A percentile compares a stretch with the other conserved stretches of the same genome.
phyloP scores from a whole-genome alignment of 1,139 yeast genomes.

The Nakaseomyces delphensis region DNA sequence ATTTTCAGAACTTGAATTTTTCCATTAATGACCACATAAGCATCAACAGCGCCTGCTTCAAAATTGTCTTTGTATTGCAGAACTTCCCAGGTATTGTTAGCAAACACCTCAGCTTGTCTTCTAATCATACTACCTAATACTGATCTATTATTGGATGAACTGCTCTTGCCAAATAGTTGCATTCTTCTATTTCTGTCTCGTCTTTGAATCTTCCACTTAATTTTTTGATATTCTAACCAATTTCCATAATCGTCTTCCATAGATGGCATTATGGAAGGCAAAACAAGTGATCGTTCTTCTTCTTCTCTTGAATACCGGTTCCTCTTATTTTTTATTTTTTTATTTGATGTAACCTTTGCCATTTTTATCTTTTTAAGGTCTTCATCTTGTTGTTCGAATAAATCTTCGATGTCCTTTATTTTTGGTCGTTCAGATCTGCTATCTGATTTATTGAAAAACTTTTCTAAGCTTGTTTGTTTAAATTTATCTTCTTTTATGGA shows the following conservation, averaged over 20 bases:
- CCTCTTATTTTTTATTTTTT: constrained; percentile 32
- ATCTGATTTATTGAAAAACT: constrained; percentile 44
- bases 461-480: constrained; percentile 59
- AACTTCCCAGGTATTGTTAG: constrained; percentile 77
- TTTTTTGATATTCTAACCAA: constrained; percentile 71
- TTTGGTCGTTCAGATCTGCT: constrained; percentile 26
- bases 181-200: constrained; percentile 63
- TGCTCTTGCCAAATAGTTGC: constrained; percentile 64
- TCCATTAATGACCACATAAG: constrained; percentile 58
- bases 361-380: constrained; percentile 28
- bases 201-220: constrained; percentile 74
- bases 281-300: constrained; percentile 40
- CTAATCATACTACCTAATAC: constrained; percentile 64
- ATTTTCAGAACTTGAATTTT: constrained; percentile 67
- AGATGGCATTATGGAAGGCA: constrained; percentile 57
- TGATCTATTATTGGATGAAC: constrained; percentile 38
- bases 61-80: constrained; percentile 55
- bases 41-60: constrained; percentile 69
- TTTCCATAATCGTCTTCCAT: constrained; percentile 66
- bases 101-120: constrained; percentile 69
- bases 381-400: constrained; percentile 38
- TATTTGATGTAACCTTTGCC: constrained; percentile 46
- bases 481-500: constrained; percentile 51
- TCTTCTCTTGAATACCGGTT: constrained; percentile 32
- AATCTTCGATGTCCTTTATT: constrained; percentile 72